A percentile compares a stretch with the other conserved stretches of the same genome.
Conservation (phyloP, 306 rosid genomes). For the Rosa rugosa region DNA sequence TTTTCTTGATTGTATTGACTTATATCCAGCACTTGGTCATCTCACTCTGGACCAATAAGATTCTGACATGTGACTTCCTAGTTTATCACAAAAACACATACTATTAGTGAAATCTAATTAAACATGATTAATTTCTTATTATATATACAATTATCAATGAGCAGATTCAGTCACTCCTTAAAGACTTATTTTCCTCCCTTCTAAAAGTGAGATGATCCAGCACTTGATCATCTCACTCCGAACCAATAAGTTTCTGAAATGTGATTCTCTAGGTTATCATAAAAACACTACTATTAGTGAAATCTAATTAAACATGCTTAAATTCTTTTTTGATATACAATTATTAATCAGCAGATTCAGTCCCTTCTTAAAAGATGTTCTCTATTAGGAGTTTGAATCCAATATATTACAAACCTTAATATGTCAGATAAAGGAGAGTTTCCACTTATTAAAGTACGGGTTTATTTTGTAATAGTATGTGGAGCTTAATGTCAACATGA, state of each 20-base stretch:
- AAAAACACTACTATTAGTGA: background rate
- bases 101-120: background rate
- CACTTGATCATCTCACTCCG: background rate
- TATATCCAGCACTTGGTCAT: background rate
- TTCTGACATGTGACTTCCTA: background rate
- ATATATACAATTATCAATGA: background rate
- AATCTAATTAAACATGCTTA: background rate
- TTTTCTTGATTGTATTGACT: conserved; percentile 3
- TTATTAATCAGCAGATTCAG: background rate
- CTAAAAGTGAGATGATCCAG: background rate
- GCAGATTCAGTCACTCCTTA: background rate
- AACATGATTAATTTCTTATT: background rate
- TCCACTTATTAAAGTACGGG: background rate
- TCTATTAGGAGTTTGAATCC: conserved; percentile 1
- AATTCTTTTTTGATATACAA: background rate
- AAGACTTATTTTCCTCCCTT: background rate
- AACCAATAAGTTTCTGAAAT: conserved; percentile 1
- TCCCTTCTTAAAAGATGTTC: background rate
- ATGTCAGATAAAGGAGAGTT: background rate
- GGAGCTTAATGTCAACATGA: background rate
- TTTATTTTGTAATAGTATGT: background rate
- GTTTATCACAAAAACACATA: background rate
- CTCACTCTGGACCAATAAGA: background rate
- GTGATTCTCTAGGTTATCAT: background rate
- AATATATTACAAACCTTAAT: background rate